phyloP scores from a whole-genome alignment of 2,329 filamentous ascomycete genomes.

The Talaromyces sp. region DNA sequence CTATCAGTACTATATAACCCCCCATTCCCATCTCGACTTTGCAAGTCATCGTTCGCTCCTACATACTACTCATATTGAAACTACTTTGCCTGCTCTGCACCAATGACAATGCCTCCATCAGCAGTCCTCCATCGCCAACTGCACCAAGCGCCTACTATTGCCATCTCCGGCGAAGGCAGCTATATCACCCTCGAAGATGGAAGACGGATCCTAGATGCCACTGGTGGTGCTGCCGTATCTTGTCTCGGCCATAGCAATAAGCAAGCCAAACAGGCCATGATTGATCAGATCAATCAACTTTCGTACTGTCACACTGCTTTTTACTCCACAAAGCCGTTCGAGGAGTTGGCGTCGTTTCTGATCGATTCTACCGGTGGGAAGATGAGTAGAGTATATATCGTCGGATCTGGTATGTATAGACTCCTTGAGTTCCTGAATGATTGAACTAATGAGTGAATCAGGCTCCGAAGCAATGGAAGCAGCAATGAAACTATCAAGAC shows the following conservation, averaged over 20 bases:
- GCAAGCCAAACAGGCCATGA: conserved; percentile 59
- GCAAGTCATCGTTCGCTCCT: not conserved
- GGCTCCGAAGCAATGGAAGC: conserved; percentile 68
- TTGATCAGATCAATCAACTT: conserved; percentile 57
- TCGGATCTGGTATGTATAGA: conserved; percentile 22
- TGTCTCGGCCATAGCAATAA: conserved; percentile 65
- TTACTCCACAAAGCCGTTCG: conserved; percentile 54
- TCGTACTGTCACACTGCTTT: conserved; percentile 59
- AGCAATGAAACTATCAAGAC: conserved; percentile 63
- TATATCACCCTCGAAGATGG: conserved; percentile 55
- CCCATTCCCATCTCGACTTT: not conserved
- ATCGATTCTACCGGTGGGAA: conserved; percentile 50
- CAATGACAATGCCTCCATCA: conserved; percentile 4
- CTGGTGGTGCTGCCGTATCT: conserved; percentile 68
- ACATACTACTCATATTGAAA: not conserved
- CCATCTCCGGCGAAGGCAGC: conserved; percentile 49
- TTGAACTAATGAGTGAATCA: conserved; percentile 24
- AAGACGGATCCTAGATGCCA: conserved; percentile 65
- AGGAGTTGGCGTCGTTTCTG: conserved; percentile 53
- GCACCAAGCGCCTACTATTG: conserved; percentile 45
- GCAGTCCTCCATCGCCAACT: conserved; percentile 54
- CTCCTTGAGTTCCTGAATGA: too few relatives aligned
- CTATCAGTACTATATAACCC: not conserved
- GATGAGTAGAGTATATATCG: conserved; percentile 56
- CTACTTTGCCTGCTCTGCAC: not conserved